Evolutionary conservation across 1,139 yeast genomes (phyloP).

Genomic region (Torulaspora globosa): DNA sequence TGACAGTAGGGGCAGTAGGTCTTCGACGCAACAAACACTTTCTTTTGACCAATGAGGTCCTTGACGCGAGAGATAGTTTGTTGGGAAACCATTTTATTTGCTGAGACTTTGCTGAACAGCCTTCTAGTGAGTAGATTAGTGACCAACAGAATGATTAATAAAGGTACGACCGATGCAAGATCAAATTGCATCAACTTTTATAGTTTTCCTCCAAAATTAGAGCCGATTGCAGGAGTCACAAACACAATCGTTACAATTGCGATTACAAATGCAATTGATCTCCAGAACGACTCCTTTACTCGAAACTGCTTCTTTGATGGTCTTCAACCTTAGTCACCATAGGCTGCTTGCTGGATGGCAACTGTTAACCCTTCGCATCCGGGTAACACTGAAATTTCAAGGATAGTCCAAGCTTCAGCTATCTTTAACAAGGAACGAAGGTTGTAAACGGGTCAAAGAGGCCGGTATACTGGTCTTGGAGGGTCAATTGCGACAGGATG

Average conservation of each 20-base stretch:
- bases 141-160: slow-evolving; percentile 16
- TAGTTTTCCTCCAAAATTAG: not conserved
- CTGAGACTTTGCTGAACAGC: slow-evolving; percentile 15
- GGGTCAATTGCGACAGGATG: slow-evolving; percentile 33
- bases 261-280: not conserved
- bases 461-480: not conserved
- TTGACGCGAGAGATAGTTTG: slow-evolving; percentile 57
- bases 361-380: not conserved
- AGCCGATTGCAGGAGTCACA: not conserved
- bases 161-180: slow-evolving; percentile 10
- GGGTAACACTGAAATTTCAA: not conserved
- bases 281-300: not conserved
- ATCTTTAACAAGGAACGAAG: not conserved
- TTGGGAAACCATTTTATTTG: slow-evolving; percentile 42
- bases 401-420: not conserved
- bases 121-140: slow-evolving; percentile 16
- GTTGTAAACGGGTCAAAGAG: not conserved
- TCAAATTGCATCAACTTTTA: slow-evolving; percentile 12
- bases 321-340: not conserved
- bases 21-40: slow-evolving; percentile 83
- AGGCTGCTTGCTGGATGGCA: not conserved
- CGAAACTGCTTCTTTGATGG: not conserved
- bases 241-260: not conserved
- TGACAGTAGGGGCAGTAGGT: slow-evolving; percentile 70
- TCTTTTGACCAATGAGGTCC: slow-evolving; percentile 58